A percentile compares a stretch with the other conserved stretches of the same genome.
Evolutionary conservation across 2,329 filamentous ascomycete species (phyloP).

Genomic region (Spiromastix sp.): DNA sequence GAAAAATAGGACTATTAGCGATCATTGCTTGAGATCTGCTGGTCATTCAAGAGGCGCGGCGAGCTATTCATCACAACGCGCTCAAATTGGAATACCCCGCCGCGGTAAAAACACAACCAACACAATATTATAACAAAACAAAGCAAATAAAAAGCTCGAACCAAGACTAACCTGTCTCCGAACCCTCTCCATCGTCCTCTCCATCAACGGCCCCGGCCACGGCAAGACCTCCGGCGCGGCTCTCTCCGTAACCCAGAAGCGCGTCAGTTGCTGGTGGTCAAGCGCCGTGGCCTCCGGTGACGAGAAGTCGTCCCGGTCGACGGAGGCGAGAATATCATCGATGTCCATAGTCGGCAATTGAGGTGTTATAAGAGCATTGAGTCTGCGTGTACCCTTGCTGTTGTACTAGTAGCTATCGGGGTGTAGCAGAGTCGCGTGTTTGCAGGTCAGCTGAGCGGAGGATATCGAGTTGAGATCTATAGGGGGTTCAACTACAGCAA

Average conservation of each 20-base stretch:
- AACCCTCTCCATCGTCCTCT: conserved; percentile 66
- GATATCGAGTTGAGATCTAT: background rate
- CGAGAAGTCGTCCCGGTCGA: conserved; percentile 48
- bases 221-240: conserved; percentile 79
- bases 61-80: background rate
- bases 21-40: background rate
- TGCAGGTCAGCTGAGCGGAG: background rate
- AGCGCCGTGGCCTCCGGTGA: conserved; percentile 30
- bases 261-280: conserved; percentile 81
- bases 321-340: conserved; percentile 66
- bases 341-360: conserved; percentile 56
- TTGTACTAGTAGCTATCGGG: background rate
- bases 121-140: too few species aligned
- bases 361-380: conserved; percentile 9
- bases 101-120: background rate
- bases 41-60: background rate
- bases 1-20: too few species aligned
- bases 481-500: too few species aligned
- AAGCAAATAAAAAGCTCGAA: too few species aligned
- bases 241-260: conserved; percentile 87
- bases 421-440: background rate
- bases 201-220: conserved; percentile 67
- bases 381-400: background rate
- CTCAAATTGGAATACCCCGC: background rate
- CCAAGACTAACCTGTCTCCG: conserved; percentile 50